phyloP scores from a whole-genome alignment of 495 filamentous ascomycete genomes.

The Sordaria brevicollis region DNA sequence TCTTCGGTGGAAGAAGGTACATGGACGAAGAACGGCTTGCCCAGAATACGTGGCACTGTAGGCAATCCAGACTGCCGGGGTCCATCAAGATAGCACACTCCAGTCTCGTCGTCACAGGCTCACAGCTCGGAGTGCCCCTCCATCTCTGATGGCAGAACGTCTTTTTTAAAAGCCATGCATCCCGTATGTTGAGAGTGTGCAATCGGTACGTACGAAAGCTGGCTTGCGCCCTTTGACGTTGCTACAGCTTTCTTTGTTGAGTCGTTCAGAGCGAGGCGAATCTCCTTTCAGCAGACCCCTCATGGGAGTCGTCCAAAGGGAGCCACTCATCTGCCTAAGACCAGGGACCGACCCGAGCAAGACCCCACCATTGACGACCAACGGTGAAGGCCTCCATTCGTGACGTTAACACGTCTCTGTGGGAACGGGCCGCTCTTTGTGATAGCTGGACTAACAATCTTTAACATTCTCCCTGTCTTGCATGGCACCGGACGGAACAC shows the following conservation, averaged over 20 bases:
- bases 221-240: background rate
- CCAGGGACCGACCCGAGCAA: too few relatives aligned
- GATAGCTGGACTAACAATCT: slow-evolving; percentile 7
- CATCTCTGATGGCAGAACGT: background rate
- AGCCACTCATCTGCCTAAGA: background rate
- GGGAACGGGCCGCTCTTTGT: background rate
- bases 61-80: background rate
- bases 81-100: background rate
- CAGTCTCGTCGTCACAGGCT: too few relatives aligned
- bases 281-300: background rate
- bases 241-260: background rate
- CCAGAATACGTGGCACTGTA: background rate
- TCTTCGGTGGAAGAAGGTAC: too few relatives aligned
- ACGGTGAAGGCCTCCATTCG: background rate
- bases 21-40: background rate
- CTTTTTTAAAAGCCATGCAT: background rate
- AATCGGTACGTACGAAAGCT: background rate
- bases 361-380: slow-evolving; percentile 11
- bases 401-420: slow-evolving; percentile 8
- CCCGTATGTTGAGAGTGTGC: background rate
- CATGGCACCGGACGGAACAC: background rate
- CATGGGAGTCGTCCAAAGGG: background rate
- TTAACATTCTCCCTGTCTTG: background rate
- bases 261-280: background rate
- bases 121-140: background rate